Conservation (phyloP, 164 flowering plant genomes). For the Taxillus chinensis region DNA sequence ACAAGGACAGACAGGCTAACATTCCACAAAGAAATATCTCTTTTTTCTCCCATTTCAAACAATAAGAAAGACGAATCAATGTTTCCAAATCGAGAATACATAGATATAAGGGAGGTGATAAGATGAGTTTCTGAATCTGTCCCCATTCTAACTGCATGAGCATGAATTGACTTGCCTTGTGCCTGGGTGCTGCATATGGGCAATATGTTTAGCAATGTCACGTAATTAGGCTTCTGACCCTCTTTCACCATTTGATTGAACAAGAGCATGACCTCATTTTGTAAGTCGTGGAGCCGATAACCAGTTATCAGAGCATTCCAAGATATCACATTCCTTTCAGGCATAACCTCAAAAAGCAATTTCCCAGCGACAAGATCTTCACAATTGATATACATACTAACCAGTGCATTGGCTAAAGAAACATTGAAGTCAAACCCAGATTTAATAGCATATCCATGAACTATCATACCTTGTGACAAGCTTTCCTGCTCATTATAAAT, state of each 20-base stretch:
- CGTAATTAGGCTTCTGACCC: constrained; percentile 35
- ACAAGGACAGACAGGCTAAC: constrained; percentile 34
- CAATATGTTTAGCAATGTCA: constrained; percentile 41
- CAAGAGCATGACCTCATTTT: constrained; percentile 19
- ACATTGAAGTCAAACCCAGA: constrained; percentile 22
- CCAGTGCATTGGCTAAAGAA: constrained; percentile 42
- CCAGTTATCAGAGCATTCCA: constrained; percentile 64
- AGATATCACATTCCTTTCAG: constrained; percentile 31
- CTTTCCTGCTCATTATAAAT: constrained; percentile 13
- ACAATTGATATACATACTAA: constrained; percentile 48
- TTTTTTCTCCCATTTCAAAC: constrained; percentile 30
- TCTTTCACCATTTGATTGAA: constrained; percentile 32
- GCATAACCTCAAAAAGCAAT: constrained; percentile 36
- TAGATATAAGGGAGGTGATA: constrained; percentile 42
- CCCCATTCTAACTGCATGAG: constrained; percentile 30
- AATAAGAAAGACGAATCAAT: constrained; percentile 18
- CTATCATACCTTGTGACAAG: constrained; percentile 25
- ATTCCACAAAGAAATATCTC: constrained; percentile 48
- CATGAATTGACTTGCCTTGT: constrained; percentile 46
- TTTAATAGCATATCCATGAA: constrained; percentile 43
- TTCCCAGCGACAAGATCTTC: constrained; percentile 29
- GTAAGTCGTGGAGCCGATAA: constrained; percentile 22
- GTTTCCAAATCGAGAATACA: constrained; percentile 40
- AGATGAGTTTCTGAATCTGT: constrained; percentile 24
- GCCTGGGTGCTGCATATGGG: constrained; percentile 26